These are phyloP conservation scores for Aspergillus piperis DNA, from an alignment of 2,329 filamentous ascomycete species.

Conservation along the genomic window DNA sequence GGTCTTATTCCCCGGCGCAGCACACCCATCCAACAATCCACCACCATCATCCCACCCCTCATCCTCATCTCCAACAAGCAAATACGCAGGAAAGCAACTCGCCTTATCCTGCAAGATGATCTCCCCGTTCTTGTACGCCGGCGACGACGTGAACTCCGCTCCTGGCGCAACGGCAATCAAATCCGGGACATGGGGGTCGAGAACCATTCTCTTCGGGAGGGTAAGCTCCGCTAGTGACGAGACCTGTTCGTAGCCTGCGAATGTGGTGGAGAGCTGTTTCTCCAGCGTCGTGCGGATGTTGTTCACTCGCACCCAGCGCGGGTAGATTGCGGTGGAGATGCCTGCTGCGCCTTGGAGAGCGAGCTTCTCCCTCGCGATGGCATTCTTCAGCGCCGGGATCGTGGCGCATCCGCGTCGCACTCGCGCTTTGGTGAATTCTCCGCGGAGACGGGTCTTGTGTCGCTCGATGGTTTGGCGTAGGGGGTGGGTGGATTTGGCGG, in stretches of 20 bases:
- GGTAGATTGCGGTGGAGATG: constrained; percentile 53
- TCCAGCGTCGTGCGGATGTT: constrained; percentile 70
- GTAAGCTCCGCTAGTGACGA: constrained; percentile 59
- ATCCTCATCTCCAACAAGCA: constrained; percentile 66
- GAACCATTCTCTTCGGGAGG: constrained; percentile 37
- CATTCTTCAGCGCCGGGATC: constrained; percentile 60
- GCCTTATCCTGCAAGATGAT: constrained; percentile 96
- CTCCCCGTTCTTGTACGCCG: constrained; percentile 72
- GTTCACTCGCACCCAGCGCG: constrained; percentile 92
- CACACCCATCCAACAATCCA: constrained; percentile 87
- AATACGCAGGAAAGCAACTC: constrained; percentile 91
- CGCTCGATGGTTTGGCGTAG: constrained; percentile 73
- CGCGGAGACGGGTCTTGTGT: constrained; percentile 76
- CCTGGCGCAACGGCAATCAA: constrained; percentile 75
- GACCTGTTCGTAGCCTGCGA: constrained; percentile 63
- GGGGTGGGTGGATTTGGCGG: constrained; percentile 76
- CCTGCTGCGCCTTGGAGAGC: constrained; percentile 48
- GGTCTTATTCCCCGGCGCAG: constrained; percentile 96
- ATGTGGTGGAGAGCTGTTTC: constrained; percentile 73
- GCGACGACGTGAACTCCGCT: constrained; percentile 69
- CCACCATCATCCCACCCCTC: constrained; percentile 58
- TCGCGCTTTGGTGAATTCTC: constrained; percentile 79
- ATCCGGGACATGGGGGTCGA: constrained; percentile 82
- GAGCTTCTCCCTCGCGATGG: constrained; percentile 36
- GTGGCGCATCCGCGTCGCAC: constrained; percentile 70